Conservation (phyloP, 164 flowering plant genomes). For the Nymphaea thermarum region DNA sequence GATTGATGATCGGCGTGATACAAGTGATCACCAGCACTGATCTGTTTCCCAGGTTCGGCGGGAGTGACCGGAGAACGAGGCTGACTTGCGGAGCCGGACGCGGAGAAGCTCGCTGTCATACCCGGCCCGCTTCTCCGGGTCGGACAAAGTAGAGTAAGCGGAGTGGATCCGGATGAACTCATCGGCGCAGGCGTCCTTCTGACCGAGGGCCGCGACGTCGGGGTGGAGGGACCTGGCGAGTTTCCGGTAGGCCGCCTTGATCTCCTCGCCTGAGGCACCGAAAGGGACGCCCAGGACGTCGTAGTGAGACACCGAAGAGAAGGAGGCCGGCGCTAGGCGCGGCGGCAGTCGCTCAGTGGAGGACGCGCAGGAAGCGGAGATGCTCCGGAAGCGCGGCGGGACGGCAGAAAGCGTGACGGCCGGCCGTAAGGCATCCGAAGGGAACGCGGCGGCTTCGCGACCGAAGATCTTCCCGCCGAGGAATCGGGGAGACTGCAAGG, state of each 20-base stretch:
- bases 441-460: not conserved
- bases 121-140: conserved; percentile 23
- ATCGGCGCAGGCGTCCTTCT: conserved; percentile 15
- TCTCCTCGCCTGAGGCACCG: conserved; percentile 47
- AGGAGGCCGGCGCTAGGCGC: conserved; percentile 22
- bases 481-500: not conserved
- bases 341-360: conserved; percentile 9
- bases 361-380: conserved; percentile 9
- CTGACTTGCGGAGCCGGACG: conserved; percentile 1
- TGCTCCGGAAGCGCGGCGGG: conserved; percentile 26
- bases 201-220: conserved; percentile 26
- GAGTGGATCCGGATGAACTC: conserved; percentile 22
- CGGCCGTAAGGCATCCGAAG: not conserved
- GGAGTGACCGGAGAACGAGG: not conserved
- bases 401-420: not conserved
- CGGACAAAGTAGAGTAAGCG: conserved; percentile 30
- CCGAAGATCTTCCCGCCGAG: not conserved
- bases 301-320: conserved; percentile 36
- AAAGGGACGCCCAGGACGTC: conserved; percentile 48
- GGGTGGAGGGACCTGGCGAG: conserved; percentile 58
- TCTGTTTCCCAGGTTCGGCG: conserved; percentile 35
- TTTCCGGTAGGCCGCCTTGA: conserved; percentile 56
- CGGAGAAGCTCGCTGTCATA: conserved; percentile 15
- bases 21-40: conserved; percentile 26
- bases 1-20: not conserved